Conservation (phyloP, 768 basidiomycete species). For the Ramaria rubella region DNA sequence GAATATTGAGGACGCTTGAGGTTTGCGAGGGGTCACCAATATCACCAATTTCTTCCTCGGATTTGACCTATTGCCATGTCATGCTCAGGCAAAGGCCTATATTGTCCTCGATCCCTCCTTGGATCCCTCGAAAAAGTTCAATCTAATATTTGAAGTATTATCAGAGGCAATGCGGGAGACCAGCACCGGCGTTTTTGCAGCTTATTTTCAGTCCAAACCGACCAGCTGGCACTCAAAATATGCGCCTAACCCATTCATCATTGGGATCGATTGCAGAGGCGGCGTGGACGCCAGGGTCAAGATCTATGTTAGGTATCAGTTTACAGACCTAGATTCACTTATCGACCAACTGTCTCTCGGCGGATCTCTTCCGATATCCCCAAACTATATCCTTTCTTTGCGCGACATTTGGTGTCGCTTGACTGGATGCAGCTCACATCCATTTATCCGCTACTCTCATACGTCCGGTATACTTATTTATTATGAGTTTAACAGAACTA, state of each 20-base stretch:
- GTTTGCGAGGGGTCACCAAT: background rate
- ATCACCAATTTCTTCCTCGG: background rate
- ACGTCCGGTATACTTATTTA: background rate
- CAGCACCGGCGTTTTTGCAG: background rate
- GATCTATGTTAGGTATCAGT: background rate
- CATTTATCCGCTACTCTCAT: background rate
- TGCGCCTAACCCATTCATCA: background rate
- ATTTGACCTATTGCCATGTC: background rate
- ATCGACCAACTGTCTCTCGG: background rate
- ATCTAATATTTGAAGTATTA: background rate
- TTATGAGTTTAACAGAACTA: background rate
- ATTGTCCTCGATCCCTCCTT: background rate
- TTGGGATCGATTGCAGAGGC: background rate
- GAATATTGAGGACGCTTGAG: background rate
- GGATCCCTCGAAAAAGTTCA: background rate
- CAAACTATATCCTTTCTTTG: background rate
- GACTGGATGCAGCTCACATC: background rate
- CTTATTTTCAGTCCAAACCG: background rate
- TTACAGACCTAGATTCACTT: background rate
- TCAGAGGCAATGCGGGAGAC: background rate
- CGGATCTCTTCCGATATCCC: background rate
- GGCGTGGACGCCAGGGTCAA: background rate
- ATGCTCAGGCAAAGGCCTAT: background rate
- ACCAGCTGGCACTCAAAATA: background rate
- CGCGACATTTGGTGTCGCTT: background rate